Base-by-base conservation (phyloP, 2,329 filamentous ascomycete genomes). In the Aphanoascus verrucosus region DNA sequence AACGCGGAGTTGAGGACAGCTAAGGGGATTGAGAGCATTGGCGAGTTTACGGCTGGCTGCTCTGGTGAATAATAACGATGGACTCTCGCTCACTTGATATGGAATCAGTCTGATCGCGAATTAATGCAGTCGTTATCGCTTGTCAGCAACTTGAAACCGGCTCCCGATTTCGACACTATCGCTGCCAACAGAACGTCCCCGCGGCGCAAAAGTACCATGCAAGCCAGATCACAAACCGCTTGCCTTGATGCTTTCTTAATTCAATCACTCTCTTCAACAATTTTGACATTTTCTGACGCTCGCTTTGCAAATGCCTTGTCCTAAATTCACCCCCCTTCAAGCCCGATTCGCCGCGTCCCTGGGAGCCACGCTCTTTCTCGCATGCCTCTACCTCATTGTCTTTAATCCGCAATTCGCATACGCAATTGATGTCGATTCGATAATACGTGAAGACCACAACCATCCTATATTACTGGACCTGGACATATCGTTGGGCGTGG, bases 341-440 rank as follows among this genome's bases (percentile, higher is more conserved):
- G 84, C 82, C 71, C 83, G 85, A 65, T 79, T 88, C 63, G 79
- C 79, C 64, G 81, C 83, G 62, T 86, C 83, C 54, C 65, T 85
- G 51, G 73, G 78, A 62, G 80, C 82, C 52, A 79, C 81, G 32
- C 69, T 80, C 31, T 64, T 85, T 49, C 67, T 86, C 32, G 61
- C 84, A 34, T 63, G 80, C 38, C 65, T 88, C 41, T 85, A 82
- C 64, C 70, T 85, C 54, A 67, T 79, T 23, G 73, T 86, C 37
- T 77, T 78, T 54, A 76, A 76, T 43, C 77, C 79, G 15, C 74
- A 74, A 51, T 77, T 83, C 58, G 84, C 81, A 44, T 76, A 84
- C 60, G 85, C 85, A 8, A 72, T 76, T 51, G 81, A 87, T 52
- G 58, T 76, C 12, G 66, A 70, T 54, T 68, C 69, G 54, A 69